Evolutionary conservation across 352 stramenopile genomes (phyloP).

Genomic region (Chrysophaeum taylorii): DNA sequence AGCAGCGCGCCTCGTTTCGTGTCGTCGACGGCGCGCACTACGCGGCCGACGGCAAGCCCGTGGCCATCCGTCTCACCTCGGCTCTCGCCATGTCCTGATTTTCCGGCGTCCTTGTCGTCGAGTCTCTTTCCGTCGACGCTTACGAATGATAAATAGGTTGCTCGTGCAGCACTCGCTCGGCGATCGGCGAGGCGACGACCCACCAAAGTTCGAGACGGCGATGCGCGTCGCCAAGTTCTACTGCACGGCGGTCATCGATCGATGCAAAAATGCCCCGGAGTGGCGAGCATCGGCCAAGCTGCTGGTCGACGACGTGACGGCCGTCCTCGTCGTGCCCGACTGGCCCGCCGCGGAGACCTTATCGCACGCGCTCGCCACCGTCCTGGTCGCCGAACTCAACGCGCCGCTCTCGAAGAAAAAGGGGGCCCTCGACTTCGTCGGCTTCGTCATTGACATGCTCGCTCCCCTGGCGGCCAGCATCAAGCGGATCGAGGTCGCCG

Average conservation of each 20-base stretch:
- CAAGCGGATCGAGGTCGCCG: background rate
- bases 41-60: background rate
- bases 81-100: background rate
- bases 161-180: no score
- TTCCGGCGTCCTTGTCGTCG: no score
- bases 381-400: background rate
- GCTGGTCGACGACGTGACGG: background rate
- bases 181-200: no score
- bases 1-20: background rate
- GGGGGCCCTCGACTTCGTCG: background rate
- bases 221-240: background rate
- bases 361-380: background rate
- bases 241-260: background rate
- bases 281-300: background rate
- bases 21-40: background rate
- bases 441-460: background rate
- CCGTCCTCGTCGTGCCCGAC: background rate
- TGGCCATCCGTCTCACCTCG: background rate
- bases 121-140: no score
- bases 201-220: background rate
- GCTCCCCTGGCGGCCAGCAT: background rate
- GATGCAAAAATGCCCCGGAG: background rate
- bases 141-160: no score
- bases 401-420: no score
- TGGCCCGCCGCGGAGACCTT: constrained; percentile 7